Base-by-base conservation (phyloP, 1,284 basidiomycete species). In the Mycena sp. region DNA sequence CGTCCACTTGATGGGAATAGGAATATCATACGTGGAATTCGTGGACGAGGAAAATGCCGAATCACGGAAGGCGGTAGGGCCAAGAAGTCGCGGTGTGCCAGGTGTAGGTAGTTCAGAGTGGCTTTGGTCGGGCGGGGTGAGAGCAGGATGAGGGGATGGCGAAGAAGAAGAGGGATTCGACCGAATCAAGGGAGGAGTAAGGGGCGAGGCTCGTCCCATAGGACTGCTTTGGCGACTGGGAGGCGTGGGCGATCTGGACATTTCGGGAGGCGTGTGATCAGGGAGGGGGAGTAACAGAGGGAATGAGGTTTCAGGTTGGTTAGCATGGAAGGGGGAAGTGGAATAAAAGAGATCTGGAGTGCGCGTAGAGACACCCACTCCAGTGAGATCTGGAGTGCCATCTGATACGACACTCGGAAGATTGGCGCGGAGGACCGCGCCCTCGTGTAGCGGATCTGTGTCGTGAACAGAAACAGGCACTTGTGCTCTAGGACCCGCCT, bases 401-500 rank as follows among this genome's bases (percentile, higher is more conserved):
- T 78, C 83, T 9, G 85, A 79, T 29, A 87, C 79, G 9, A 77
- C 78, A 66, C 85, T 88, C 17, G 85, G 84, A 32, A 86, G 73
- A 48, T 82, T 75, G 12, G 78, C 78, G 25, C 83, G 79, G 50
- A 79, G 71, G 37, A 70, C 74, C 49, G 72, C 75, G 25, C 71
- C 67, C 41, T 76, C 74, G 38, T 76, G 74, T 23, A 75, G 71
- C 29, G 80, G 78, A 28, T 74, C 74, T 64, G 81, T 79, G 43
- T 81, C 76, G 23, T 81, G 73, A 50, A 86, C 83, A n/a, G 86
- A 85, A 28, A 87, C 78, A 1, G 87, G 87, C n/a, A 87, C 74
- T 70, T 88, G 87, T 17, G 85, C 87, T 60, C 85, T 76, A 5
- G 87, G 87, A 26, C 83, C 85, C 29, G 82, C 82, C 69, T 89